A percentile compares a stretch with the other conserved stretches of the same genome.
Conservation (phyloP, 495 filamentous ascomycete species). For the Penicillium psychrofluorescens region DNA sequence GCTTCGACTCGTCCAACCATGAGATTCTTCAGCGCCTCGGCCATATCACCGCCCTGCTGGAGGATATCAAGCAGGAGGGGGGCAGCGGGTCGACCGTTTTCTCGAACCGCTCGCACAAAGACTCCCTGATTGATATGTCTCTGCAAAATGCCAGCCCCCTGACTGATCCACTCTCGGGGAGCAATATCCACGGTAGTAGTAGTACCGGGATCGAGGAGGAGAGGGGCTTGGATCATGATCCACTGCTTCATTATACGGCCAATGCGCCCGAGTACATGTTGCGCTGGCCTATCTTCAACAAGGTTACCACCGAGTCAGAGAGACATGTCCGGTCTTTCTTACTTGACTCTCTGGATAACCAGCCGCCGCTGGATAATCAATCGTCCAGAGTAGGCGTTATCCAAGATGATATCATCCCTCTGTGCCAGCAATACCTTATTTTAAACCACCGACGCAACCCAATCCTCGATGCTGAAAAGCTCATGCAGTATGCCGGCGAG, state of each 20-base stretch:
- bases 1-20: conserved; percentile 12
- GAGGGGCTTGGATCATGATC: conserved; percentile 13
- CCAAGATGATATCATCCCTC: conserved; percentile 12
- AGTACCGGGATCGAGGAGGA: conserved; percentile 9
- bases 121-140: conserved; percentile 11
- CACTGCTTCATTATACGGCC: conserved; percentile 13
- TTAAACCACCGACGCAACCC: conserved; percentile 16
- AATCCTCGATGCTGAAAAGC: conserved; percentile 12
- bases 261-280: conserved; percentile 22
- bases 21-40: conserved; percentile 16
- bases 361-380: not conserved
- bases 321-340: conserved; percentile 18
- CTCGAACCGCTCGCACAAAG: conserved; percentile 10
- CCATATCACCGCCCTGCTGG: conserved; percentile 16
- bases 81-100: conserved; percentile 4
- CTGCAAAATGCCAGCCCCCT: conserved; percentile 10
- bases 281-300: conserved; percentile 18
- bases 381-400: conserved; percentile 8
- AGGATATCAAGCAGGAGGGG: conserved; percentile 16
- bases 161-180: conserved; percentile 8
- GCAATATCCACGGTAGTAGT: not conserved
- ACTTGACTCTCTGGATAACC: conserved; percentile 16
- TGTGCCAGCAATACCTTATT: conserved; percentile 13
- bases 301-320: conserved; percentile 15
- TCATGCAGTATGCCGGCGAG: conserved; percentile 17